phyloP scores from a whole-genome alignment of 2,329 filamentous ascomycete genomes.

The Talaromyces sp. region DNA sequence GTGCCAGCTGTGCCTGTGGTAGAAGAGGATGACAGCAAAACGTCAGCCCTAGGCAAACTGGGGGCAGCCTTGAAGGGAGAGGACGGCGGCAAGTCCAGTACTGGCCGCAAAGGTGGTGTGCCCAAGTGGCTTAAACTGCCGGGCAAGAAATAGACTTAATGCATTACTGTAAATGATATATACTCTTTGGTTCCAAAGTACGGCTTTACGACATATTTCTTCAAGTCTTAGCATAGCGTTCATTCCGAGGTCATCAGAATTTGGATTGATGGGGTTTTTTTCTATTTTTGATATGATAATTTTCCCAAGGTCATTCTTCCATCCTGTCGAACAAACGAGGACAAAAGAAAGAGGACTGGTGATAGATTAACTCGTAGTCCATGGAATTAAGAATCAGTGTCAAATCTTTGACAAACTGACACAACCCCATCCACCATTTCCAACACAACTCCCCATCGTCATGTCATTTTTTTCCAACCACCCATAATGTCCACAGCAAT shows the following conservation, averaged over 20 bases:
- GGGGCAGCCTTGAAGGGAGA: slow-evolving; percentile 24
- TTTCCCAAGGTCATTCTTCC: background rate
- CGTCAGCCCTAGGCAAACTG: slow-evolving; percentile 10
- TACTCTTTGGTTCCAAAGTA: background rate
- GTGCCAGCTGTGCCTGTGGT: slow-evolving; percentile 52
- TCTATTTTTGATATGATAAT: background rate
- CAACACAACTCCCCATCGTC: background rate
- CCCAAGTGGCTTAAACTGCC: slow-evolving; percentile 70
- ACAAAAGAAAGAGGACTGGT: background rate
- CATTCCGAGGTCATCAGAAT: background rate
- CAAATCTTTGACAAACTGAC: background rate
- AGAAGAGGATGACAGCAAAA: slow-evolving; percentile 35
- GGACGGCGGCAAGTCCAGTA: slow-evolving; percentile 24
- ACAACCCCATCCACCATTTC: background rate
- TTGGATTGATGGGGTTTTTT: background rate
- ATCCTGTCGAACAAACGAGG: background rate
- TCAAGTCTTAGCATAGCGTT: background rate
- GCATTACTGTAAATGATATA: background rate
- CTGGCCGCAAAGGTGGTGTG: slow-evolving; percentile 35
- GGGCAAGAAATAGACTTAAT: slow-evolving; percentile 60
- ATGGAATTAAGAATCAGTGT: background rate
- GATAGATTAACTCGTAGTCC: background rate
- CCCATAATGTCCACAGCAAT: slow-evolving; percentile 8
- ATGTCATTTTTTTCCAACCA: background rate
- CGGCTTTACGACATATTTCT: background rate